These are phyloP conservation scores for Smittium culicis DNA, from an alignment of 371 early-diverging fungal genomes.

Conservation along the genomic window DNA sequence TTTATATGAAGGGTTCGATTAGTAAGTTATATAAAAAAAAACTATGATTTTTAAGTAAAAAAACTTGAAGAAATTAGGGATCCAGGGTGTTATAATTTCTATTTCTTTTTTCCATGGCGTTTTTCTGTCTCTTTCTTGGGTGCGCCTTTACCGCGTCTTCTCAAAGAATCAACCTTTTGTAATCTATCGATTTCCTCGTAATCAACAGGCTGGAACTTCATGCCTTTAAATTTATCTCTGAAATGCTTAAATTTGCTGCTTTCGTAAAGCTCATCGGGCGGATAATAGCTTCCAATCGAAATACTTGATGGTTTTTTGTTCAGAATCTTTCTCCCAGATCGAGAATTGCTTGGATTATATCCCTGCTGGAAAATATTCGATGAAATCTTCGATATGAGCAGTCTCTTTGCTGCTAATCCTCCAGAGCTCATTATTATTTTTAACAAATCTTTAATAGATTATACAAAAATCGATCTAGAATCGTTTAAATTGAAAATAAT, in stretches of 20 bases:
- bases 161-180: constrained; percentile 50
- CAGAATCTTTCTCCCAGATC: constrained; percentile 59
- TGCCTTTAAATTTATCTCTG: constrained; percentile 35
- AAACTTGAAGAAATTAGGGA: too few relatives aligned
- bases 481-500: too few relatives aligned
- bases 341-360: constrained; percentile 53
- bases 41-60: too few relatives aligned
- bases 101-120: constrained; percentile 18
- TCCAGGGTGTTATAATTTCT: too few relatives aligned
- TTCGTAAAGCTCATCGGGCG: constrained; percentile 30
- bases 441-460: too few relatives aligned
- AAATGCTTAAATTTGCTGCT: constrained; percentile 43
- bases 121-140: constrained; percentile 54
- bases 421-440: too few relatives aligned
- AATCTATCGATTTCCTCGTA: constrained; percentile 50
- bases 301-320: constrained; percentile 51
- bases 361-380: constrained; percentile 50
- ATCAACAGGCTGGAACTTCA: constrained; percentile 44
- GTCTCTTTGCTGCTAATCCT: too few relatives aligned
- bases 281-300: constrained; percentile 49
- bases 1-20: too few relatives aligned
- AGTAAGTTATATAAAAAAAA: too few relatives aligned
- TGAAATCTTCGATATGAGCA: constrained; percentile 45
- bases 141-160: constrained; percentile 65
- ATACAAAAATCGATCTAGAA: too few relatives aligned